Conservation (phyloP, 371 early-diverging fungal genomes). For the Blastocladiella emersonii region DNA sequence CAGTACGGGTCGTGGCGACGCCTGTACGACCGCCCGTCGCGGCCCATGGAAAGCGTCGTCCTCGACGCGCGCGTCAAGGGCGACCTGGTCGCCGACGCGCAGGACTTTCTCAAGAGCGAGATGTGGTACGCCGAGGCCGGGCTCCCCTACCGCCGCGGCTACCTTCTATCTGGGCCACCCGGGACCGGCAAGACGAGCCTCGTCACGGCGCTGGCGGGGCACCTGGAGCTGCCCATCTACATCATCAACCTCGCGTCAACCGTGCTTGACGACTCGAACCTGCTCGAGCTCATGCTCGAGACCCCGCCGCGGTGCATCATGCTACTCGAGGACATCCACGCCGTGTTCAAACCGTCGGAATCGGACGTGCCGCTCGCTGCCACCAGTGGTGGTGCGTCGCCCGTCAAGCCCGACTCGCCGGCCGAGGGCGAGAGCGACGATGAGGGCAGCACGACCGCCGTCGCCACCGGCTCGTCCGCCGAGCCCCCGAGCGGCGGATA, state of each 20-base stretch:
- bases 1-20: constrained; percentile 49
- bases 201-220: constrained; percentile 43
- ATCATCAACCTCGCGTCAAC: constrained; percentile 22
- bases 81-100: constrained; percentile 16
- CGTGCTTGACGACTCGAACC: constrained; percentile 24
- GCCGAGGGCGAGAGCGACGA: too few relatives aligned
- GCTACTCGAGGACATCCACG: constrained; percentile 45
- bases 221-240: constrained; percentile 30
- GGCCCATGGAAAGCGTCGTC: constrained; percentile 48
- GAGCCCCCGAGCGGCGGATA: too few relatives aligned
- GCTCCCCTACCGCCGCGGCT: constrained; percentile 26
- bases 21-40: constrained; percentile 32
- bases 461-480: too few relatives aligned
- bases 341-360: constrained; percentile 8
- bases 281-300: constrained; percentile 23
- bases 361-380: not conserved
- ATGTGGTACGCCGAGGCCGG: constrained; percentile 25
- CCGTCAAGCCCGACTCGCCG: not conserved
- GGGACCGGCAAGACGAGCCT: constrained; percentile 55
- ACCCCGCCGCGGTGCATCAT: constrained; percentile 33
- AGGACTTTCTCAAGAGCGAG: constrained; percentile 18
- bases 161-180: constrained; percentile 43
- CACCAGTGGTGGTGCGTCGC: not conserved
- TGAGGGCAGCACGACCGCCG: too few relatives aligned
- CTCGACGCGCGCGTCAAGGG: constrained; percentile 40